phyloP scores from a whole-genome alignment of 164 flowering plant species.

The Cinnamomum micranthum region DNA sequence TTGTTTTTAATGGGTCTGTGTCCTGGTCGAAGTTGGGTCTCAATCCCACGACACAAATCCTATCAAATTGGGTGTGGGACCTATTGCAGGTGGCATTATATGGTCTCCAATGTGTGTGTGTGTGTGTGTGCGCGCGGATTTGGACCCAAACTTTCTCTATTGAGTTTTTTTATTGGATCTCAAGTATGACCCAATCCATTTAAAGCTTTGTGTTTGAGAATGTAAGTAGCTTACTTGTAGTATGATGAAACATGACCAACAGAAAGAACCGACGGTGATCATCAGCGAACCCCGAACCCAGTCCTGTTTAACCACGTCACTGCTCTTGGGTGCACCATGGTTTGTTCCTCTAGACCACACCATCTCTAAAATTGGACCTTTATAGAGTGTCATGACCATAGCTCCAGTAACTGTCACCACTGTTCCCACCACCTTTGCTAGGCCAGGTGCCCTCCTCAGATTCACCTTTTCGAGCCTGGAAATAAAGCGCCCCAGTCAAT shows the following conservation, averaged over 20 bases:
- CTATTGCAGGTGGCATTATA: too few species aligned
- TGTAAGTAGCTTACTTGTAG: not conserved
- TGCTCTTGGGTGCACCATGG: not conserved
- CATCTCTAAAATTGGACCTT: conserved; percentile 12
- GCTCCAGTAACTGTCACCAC: conserved; percentile 23
- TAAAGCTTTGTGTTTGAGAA: too few species aligned
- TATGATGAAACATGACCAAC: conserved; percentile 18
- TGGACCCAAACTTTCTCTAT: too few species aligned
- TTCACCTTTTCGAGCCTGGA: conserved; percentile 34
- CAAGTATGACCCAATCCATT: too few species aligned
- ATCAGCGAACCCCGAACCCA: conserved; percentile 27
- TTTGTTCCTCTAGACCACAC: not conserved
- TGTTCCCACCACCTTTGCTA: conserved; percentile 29
- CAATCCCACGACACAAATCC: too few species aligned
- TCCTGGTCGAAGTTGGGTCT: too few species aligned
- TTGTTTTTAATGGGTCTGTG: too few species aligned
- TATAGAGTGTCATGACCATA: conserved; percentile 21
- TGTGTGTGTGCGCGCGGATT: too few species aligned
- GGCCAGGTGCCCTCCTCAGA: conserved; percentile 9
- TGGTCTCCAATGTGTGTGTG: too few species aligned
- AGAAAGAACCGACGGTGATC: conserved; percentile 10
- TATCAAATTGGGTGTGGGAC: too few species aligned
- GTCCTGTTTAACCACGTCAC: conserved; percentile 1
- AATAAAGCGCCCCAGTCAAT: not conserved
- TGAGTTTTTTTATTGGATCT: too few species aligned